A percentile compares a stretch with the other conserved stretches of the same genome.
phyloP scores from a whole-genome alignment of 164 flowering plant species.

The Protea cynaroides region DNA sequence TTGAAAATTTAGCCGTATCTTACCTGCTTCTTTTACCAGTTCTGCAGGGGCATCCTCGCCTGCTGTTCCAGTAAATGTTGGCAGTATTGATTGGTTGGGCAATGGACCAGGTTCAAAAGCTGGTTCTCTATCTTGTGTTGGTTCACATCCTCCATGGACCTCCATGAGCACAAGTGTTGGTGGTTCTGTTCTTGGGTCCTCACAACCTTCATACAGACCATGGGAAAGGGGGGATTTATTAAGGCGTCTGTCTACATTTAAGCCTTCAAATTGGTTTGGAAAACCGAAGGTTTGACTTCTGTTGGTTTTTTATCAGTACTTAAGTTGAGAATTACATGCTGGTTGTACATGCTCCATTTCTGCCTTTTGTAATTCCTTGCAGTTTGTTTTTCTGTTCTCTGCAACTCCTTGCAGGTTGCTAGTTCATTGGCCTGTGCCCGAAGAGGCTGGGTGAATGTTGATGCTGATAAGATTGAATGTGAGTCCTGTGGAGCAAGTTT shows the following conservation, averaged over 20 bases:
- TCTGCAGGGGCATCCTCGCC: conserved; percentile 98
- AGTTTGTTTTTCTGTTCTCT: background rate
- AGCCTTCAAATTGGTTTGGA: conserved; percentile 84
- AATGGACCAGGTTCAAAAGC: conserved; percentile 79
- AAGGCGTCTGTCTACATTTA: conserved; percentile 85
- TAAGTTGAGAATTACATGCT: background rate
- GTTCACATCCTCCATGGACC: conserved; percentile 54
- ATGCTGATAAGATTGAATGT: conserved; percentile 68
- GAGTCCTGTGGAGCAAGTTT: conserved; percentile 75
- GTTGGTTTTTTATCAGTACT: background rate
- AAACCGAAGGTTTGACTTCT: conserved; percentile 74
- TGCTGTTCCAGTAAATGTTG: conserved; percentile 64
- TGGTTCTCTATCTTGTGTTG: conserved; percentile 60
- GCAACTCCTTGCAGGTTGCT: conserved; percentile 45
- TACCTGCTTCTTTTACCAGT: conserved; percentile 32
- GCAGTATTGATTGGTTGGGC: conserved; percentile 61
- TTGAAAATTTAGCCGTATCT: conserved; percentile 1
- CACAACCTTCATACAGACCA: conserved; percentile 83
- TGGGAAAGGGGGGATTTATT: conserved; percentile 97
- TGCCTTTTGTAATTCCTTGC: conserved; percentile 2
- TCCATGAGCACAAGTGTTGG: conserved; percentile 82
- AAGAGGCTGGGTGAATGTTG: conserved; percentile 87
- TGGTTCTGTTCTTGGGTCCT: conserved; percentile 73
- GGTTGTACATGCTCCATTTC: no score
- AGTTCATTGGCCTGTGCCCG: conserved; percentile 91